Evolutionary conservation across 2,329 filamentous ascomycete genomes (phyloP), one percentile per base, ranked within the genome.

Genomic region (Colletotrichum aenigma): DNA sequence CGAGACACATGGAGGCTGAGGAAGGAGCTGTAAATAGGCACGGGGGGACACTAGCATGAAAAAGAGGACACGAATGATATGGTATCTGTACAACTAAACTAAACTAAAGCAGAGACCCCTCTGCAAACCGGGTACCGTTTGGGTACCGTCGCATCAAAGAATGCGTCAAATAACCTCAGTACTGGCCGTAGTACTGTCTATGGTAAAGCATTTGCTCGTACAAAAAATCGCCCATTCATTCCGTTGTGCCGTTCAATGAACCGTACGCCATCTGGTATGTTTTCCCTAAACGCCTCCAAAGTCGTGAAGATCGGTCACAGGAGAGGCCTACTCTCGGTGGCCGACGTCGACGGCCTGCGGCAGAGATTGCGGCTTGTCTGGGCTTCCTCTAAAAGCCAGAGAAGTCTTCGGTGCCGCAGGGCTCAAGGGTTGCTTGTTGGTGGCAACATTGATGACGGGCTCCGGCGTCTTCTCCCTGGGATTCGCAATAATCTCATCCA

Each of bases 371-470:
- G 85, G 80, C 84, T 92, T 92, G 80, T 93, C 91, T 28, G 91
- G 91, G 79, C 91, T 93, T 78, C 89, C 89, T 80, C 91, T 89
- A 84, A 91, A 91, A 79, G 91, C 90, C 79, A 93, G 82, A 34
- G 89, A 84, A 16, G 87, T 88, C 66, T 84, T 81, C 43, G 84
- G 81, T 9, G 82, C 77, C 12, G 80, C 79, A 15, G 83, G 79
- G 6, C 83, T 85, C 24, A 81, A 79, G 12, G 81, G 81, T 77
- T 55, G 71, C 79, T 68, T 75, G 13, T 71, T 70, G 8, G 76
- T 68, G 18, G 71, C 73, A 32, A 71, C 74, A 18, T 70, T 77
- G 16, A 67, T 74, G 15, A 76, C 68, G 9, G 74, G 70, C 38
- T 78, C 76, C 4, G 76, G 77, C 13, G 77, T 78, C 30, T 58